A percentile compares a stretch with the other conserved stretches of the same genome.
Conservation (phyloP, 2,329 filamentous ascomycete species). For the Trichophyton verrucosum region DNA sequence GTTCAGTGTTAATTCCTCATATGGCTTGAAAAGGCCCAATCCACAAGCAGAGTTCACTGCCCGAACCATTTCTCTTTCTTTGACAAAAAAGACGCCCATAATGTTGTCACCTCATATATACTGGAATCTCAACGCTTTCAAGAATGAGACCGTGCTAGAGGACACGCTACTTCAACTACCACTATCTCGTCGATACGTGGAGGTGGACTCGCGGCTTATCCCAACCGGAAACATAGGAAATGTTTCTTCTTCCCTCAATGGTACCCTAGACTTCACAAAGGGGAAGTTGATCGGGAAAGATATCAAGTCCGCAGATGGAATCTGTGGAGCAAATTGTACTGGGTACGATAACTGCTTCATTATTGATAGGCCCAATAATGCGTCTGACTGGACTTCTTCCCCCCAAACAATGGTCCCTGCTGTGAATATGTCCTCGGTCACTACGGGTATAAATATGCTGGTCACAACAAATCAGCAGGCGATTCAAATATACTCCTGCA, state of each 20-base stretch:
- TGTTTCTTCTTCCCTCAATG: constrained; percentile 56
- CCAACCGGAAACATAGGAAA: constrained; percentile 64
- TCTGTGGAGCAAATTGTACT: constrained; percentile 70
- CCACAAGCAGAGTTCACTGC: constrained; percentile 31
- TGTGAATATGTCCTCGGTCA: constrained; percentile 53
- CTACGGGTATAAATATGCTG: constrained; percentile 70
- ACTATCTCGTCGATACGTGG: constrained; percentile 34
- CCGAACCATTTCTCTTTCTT: constrained; percentile 32
- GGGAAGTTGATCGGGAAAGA: constrained; percentile 69
- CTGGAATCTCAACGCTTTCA: constrained; percentile 41
- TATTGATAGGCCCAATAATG: constrained; percentile 30
- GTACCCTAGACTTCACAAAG: constrained; percentile 50
- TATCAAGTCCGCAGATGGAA: constrained; percentile 50
- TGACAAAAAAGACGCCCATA: constrained; percentile 38
- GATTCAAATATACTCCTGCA: constrained; percentile 80
- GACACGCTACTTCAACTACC: constrained; percentile 36
- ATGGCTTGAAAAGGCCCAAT: constrained; percentile 22
- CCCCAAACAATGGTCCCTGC: constrained; percentile 31
- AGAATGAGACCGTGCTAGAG: constrained; percentile 31
- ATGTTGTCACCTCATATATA: constrained; percentile 42
- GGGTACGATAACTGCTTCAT: constrained; percentile 60
- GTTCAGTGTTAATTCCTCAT: constrained; percentile 31
- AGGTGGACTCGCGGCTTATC: constrained; percentile 50
- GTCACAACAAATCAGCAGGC: constrained; percentile 74
- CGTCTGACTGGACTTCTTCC: constrained; percentile 18